phyloP scores from a whole-genome alignment of 768 basidiomycete species.

The Boletus subcaerulescens region DNA sequence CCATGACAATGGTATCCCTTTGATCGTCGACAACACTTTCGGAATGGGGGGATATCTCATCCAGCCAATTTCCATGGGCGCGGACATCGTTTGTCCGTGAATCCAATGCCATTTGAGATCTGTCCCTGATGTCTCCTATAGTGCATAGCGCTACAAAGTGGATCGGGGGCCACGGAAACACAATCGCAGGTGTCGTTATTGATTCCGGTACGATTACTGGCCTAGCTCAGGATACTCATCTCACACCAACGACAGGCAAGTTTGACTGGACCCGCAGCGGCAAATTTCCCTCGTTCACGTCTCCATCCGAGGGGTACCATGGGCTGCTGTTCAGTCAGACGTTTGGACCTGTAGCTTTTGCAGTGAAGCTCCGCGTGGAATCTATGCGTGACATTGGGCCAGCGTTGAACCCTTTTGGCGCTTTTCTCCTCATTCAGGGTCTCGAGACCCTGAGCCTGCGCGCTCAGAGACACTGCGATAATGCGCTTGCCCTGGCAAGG shows the following conservation, averaged over 20 bases:
- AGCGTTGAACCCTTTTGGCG: slow-evolving; percentile 64
- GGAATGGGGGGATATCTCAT: slow-evolving; percentile 70
- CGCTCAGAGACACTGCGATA: slow-evolving; percentile 66
- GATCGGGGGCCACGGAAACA: slow-evolving; percentile 81
- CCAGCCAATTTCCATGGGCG: slow-evolving; percentile 68
- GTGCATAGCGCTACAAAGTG: slow-evolving; percentile 83
- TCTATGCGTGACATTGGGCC: slow-evolving; percentile 68
- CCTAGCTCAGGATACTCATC: not conserved
- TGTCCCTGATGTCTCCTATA: not conserved
- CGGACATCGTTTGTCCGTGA: slow-evolving; percentile 65
- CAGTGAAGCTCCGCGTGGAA: slow-evolving; percentile 61
- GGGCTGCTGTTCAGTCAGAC: slow-evolving; percentile 64
- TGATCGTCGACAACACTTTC: slow-evolving; percentile 81
- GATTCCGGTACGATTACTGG: slow-evolving; percentile 49
- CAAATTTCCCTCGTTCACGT: slow-evolving; percentile 71
- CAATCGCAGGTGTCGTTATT: slow-evolving; percentile 72
- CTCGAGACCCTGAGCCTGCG: slow-evolving; percentile 75
- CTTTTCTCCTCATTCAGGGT: slow-evolving; percentile 75
- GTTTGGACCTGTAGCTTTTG: slow-evolving; percentile 63
- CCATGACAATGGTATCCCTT: slow-evolving; percentile 66
- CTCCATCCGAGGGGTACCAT: slow-evolving; percentile 74
- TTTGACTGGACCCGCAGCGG: slow-evolving; percentile 72
- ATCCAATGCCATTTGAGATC: no score
- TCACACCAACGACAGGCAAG: slow-evolving; percentile 23
- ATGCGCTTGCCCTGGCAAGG: slow-evolving; percentile 66